These are phyloP conservation scores for Rubus parviflorus DNA, from an alignment of 306 rosid species.

Conservation along the genomic window DNA sequence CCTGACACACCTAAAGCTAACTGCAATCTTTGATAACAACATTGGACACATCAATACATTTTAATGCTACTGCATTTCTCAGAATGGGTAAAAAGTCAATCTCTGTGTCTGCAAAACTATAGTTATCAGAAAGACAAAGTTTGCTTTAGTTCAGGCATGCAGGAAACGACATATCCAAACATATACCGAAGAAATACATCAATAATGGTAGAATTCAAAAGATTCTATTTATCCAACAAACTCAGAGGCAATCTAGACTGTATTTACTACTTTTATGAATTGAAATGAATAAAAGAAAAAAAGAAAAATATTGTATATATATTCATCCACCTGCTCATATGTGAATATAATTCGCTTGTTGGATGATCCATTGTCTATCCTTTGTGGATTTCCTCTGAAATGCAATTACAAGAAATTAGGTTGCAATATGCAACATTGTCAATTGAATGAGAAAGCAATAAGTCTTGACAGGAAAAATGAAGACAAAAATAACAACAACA, in stretches of 20 bases:
- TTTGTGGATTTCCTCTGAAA: constrained; percentile 96
- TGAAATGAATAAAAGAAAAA: not conserved
- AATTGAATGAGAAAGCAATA: constrained; percentile 5
- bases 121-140: not conserved
- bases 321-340: constrained; percentile 75
- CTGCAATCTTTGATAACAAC: not conserved
- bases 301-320: not conserved
- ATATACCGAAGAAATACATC: too few relatives aligned
- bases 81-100: not conserved
- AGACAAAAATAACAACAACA: constrained; percentile 3
- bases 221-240: not conserved
- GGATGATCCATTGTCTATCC: constrained; percentile 85
- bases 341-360: constrained; percentile 85
- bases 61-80: not conserved
- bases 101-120: not conserved
- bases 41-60: not conserved
- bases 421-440: constrained; percentile 17
- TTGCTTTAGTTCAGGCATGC: not conserved
- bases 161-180: not conserved
- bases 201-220: not conserved
- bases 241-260: not conserved
- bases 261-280: not conserved
- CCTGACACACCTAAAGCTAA: not conserved
- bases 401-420: constrained; percentile 13
- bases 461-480: not conserved